These are phyloP conservation scores for Syzygium oleosum DNA, from an alignment of 345 rosid species.

Conservation along the genomic window DNA sequence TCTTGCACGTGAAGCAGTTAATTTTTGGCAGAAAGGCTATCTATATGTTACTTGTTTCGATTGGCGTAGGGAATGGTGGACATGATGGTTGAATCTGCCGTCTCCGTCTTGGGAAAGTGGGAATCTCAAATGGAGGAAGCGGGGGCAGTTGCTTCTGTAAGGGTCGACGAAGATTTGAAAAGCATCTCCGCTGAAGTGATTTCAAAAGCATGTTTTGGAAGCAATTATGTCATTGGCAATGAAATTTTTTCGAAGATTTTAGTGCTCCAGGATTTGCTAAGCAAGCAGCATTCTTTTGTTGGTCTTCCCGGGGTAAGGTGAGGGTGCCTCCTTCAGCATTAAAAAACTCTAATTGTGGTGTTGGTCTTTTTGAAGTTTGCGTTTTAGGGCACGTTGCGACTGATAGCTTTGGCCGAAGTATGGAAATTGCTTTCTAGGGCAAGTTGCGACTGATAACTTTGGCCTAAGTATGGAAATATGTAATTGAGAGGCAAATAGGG, in stretches of 20 bases:
- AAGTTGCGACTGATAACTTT: too few relatives aligned
- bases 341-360: not conserved
- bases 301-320: not conserved
- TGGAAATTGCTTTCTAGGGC: too few relatives aligned
- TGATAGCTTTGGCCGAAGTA: not conserved
- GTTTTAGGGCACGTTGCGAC: not conserved
- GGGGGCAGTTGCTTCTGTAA: conserved; percentile 5
- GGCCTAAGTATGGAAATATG: too few relatives aligned
- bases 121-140: conserved; percentile 4
- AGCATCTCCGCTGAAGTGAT: conserved; percentile 18
- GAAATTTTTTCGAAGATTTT: conserved; percentile 13
- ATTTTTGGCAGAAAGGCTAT: not conserved
- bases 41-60: not conserved
- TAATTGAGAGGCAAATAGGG: too few relatives aligned
- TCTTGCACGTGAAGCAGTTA: not conserved
- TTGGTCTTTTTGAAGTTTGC: not conserved
- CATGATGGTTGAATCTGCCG: conserved; percentile 14
- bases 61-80: conserved; percentile 8
- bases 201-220: conserved; percentile 22
- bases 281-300: not conserved
- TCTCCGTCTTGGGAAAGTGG: conserved; percentile 1
- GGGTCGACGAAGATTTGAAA: conserved; percentile 5
- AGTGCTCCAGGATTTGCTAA: conserved; percentile 1
- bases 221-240: conserved; percentile 8
- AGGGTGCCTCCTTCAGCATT: not conserved